Evolutionary conservation across 768 basidiomycete species (phyloP), one percentile per base, ranked within the genome.

Genomic region (Lactarius hatsudake): DNA sequence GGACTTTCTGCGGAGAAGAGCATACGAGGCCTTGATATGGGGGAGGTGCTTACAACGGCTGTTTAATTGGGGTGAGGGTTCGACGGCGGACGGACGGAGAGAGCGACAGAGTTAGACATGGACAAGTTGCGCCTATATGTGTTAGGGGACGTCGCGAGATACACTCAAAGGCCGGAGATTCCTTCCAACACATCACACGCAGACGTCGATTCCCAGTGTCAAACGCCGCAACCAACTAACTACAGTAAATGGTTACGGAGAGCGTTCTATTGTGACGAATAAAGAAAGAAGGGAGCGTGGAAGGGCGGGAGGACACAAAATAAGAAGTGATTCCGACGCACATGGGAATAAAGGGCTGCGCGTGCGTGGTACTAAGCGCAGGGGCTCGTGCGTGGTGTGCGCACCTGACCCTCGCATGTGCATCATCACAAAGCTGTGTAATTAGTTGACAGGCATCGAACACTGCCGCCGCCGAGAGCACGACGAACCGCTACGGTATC

Each of bases 321-420:
- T 9, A 59, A 65, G 1, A 15, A 28, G 30, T 38, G 23, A 5
- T 64, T 32, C 63, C 64, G 64, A 59, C 64, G 58, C 59, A 61
- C 51, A 45, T 54, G 64, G 64, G 58, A 34, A n/a, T 5, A 40
- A 15, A 48, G 18, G 40, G 56, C 57, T 64, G 45, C 45, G 45
- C 45, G 10, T 48, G 45, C 45, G 45, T 12, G 43, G 15, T 40
- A 40, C 20, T 2, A n/a, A 48, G 45, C 0, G 12, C 13, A 10
- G 1, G 2, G 12, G 26, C 51, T 54, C 18, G 59, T 55, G 40
- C 38, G 59, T 65, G 55, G 28, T 30, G 18, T 28, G 15, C n/a
- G 13, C 64, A 59, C 48, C 64, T 64, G 64, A 42, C 58, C 38
- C 9, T 40, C 55, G 30, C 61, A 62, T 66, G 64, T 58, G 60